Conservation (phyloP, 331 rosid genomes). For the Malus hybrid region DNA sequence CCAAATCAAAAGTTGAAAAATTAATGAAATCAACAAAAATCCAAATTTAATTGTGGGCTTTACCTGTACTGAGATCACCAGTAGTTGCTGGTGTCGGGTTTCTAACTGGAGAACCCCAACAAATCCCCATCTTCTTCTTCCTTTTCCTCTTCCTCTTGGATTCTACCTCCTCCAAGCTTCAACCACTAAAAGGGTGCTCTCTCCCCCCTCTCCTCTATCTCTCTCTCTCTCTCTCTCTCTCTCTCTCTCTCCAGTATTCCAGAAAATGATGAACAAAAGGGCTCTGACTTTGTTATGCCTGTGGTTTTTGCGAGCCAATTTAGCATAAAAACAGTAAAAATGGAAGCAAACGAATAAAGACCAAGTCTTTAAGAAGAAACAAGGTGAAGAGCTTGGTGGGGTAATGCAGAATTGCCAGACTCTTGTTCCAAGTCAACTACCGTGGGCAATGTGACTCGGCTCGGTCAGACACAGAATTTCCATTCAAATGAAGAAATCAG, state of each 20-base stretch:
- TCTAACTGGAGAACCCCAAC: conserved; percentile 48
- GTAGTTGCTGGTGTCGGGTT: conserved; percentile 32
- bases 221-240: neutral
- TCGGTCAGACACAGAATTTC: neutral
- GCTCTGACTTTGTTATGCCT: neutral
- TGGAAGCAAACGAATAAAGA: neutral
- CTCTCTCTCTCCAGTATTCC: neutral
- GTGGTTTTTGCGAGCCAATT: neutral
- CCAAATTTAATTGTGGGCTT: neutral
- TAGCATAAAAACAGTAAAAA: neutral
- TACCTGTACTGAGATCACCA: conserved; percentile 46
- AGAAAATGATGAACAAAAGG: neutral
- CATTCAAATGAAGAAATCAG: neutral
- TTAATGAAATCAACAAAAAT: neutral
- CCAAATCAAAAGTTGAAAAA: conserved; percentile 6
- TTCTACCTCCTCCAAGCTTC: neutral
- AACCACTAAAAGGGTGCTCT: neutral
- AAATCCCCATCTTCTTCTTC: conserved; percentile 51
- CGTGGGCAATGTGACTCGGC: neutral
- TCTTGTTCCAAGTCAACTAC: conserved; percentile 16
- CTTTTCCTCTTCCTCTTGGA: neutral
- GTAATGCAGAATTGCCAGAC: neutral
- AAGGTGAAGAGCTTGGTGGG: neutral
- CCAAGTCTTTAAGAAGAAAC: conserved; percentile 4
- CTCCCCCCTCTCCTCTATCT: no score